Conservation (phyloP, 805 yeast genomes). For the Grigorovia humatica region DNA sequence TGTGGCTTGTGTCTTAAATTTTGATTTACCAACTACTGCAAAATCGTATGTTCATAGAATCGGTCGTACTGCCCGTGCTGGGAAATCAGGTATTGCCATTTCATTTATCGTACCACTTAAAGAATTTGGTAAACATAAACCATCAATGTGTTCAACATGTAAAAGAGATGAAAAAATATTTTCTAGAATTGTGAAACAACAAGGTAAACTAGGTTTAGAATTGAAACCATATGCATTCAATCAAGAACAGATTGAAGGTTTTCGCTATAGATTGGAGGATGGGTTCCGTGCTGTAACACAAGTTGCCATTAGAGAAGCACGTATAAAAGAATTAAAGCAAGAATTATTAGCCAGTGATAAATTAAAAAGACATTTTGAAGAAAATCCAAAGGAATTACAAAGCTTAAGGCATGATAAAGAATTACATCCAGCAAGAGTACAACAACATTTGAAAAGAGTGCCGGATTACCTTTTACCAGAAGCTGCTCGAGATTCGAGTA, state of each 20-base stretch:
- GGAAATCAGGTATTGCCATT: constrained; percentile 87
- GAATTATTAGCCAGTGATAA: constrained; percentile 84
- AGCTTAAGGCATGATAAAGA: constrained; percentile 88
- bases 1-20: constrained; percentile 92
- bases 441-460: constrained; percentile 78
- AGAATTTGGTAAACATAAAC: constrained; percentile 82
- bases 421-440: constrained; percentile 70
- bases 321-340: constrained; percentile 76
- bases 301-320: constrained; percentile 84
- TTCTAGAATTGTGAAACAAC: constrained; percentile 65
- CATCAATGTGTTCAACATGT: constrained; percentile 59
- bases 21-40: constrained; percentile 85
- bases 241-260: constrained; percentile 84
- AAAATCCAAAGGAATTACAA: constrained; percentile 88
- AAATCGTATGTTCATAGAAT: constrained; percentile 86
- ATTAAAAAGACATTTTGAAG: constrained; percentile 89
- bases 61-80: constrained; percentile 97
- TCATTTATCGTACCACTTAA: constrained; percentile 81
- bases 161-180: constrained; percentile 82
- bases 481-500: constrained; percentile 47
- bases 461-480: constrained; percentile 88
- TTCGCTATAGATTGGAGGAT: constrained; percentile 93
- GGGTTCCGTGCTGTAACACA: constrained; percentile 92
- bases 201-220: constrained; percentile 60
- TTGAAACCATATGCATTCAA: constrained; percentile 85